Conservation (phyloP, 305 asterid genomes). For the Striga hermonthica region DNA sequence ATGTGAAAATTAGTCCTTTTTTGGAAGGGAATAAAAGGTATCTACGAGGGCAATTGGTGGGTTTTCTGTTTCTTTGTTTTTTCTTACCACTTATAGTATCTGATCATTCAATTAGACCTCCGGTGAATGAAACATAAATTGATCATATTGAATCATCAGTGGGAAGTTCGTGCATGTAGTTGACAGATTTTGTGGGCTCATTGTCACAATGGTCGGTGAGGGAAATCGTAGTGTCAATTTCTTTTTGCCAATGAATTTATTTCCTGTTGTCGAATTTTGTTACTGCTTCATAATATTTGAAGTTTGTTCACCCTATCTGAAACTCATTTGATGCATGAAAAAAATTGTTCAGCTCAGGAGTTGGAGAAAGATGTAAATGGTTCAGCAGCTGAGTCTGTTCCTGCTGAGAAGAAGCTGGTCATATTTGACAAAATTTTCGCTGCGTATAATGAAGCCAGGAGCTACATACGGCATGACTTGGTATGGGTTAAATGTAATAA, state of each 20-base stretch:
- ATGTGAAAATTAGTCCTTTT: too few relatives aligned
- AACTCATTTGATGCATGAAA: conserved; percentile 30
- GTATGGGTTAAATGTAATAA: conserved; percentile 39
- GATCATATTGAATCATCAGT: background rate
- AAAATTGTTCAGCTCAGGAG: conserved; percentile 76
- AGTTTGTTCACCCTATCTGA: conserved; percentile 34
- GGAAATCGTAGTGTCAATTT: background rate
- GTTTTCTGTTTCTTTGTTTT: background rate
- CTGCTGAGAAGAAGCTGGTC: conserved; percentile 68
- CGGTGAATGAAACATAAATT: background rate
- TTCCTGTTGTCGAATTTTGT: conserved; percentile 9
- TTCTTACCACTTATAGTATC: background rate
- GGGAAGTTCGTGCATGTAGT: background rate
- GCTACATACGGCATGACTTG: conserved; percentile 83
- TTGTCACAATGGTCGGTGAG: conserved; percentile 5
- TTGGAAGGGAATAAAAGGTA: too few relatives aligned
- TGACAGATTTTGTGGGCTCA: background rate
- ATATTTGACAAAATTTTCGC: conserved; percentile 87
- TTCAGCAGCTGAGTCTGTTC: conserved; percentile 68
- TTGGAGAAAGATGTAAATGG: conserved; percentile 84
- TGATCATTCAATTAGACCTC: conserved; percentile 3
- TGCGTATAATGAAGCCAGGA: conserved; percentile 87
- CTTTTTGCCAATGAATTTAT: background rate
- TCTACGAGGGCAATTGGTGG: too few relatives aligned
- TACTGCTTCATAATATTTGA: conserved; percentile 22